Evolutionary conservation across 768 basidiomycete genomes (phyloP).

Genomic region (Suillus lakei): DNA sequence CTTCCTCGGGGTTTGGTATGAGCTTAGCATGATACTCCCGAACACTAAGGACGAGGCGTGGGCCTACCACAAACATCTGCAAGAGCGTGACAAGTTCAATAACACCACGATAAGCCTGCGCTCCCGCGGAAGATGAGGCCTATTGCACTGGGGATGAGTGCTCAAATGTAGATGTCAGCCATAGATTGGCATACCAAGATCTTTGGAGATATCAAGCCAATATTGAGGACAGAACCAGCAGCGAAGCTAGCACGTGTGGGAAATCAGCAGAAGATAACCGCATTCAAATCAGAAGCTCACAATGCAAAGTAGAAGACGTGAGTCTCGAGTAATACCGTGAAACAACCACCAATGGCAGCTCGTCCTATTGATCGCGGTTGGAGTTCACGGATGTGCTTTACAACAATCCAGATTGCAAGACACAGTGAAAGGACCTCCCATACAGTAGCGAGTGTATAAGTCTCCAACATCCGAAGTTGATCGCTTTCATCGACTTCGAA

Average conservation of each 20-base stretch:
- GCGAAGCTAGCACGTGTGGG: not conserved
- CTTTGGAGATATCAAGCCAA: not conserved
- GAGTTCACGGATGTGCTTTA: not conserved
- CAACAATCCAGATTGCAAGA: not conserved
- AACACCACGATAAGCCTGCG: not conserved
- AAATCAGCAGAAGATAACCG: not conserved
- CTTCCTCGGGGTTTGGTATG: not conserved
- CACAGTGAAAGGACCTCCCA: not conserved
- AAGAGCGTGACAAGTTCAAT: not conserved
- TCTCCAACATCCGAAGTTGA: not conserved
- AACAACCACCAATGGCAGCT: not conserved
- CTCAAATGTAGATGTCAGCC: not conserved
- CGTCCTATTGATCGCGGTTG: not conserved
- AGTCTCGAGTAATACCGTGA: not conserved
- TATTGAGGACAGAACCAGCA: not conserved
- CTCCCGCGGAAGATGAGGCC: not conserved
- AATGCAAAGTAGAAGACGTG: not conserved
- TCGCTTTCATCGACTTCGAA: not conserved
- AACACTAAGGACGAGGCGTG: not conserved
- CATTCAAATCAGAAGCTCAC: not conserved
- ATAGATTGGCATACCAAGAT: not conserved
- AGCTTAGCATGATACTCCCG: not conserved
- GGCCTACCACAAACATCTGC: conserved; percentile 3
- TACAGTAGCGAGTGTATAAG: not conserved
- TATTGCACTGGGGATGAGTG: not conserved